A percentile compares a stretch with the other conserved stretches of the same genome.
Evolutionary conservation across 2,329 filamentous ascomycete genomes (phyloP).

Genomic region (Alternaria triticimaculans): DNA sequence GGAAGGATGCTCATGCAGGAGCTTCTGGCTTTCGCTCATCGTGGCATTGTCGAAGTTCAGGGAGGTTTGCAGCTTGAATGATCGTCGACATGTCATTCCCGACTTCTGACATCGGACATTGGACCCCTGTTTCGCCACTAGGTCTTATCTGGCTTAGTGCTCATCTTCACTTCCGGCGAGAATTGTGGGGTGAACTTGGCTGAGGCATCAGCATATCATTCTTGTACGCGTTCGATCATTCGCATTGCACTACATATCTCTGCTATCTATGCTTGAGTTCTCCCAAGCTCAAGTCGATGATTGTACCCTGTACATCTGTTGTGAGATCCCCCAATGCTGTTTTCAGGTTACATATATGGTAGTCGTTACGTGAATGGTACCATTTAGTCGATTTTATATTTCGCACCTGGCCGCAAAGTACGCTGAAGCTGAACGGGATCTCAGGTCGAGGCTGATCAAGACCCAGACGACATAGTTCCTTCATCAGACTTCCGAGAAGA

Average conservation of each 20-base stretch:
- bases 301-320: background rate
- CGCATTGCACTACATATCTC: background rate
- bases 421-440: background rate
- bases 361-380: background rate
- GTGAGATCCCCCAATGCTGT: no score
- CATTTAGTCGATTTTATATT: background rate
- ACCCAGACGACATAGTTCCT: background rate
- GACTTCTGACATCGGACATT: slow-evolving; percentile 10
- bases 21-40: slow-evolving; percentile 50
- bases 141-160: background rate
- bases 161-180: background rate
- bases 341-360: background rate
- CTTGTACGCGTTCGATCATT: background rate
- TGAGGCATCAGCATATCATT: background rate
- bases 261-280: background rate
- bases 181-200: background rate
- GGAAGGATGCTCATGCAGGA: slow-evolving; percentile 44
- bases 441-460: background rate
- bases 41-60: slow-evolving; percentile 40
- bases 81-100: slow-evolving; percentile 6
- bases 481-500: background rate
- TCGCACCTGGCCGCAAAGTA: background rate
- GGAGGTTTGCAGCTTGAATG: background rate
- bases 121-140: slow-evolving; percentile 20
- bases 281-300: background rate